A percentile compares a stretch with the other conserved stretches of the same genome.
These are phyloP conservation scores for Monocercomonoides exilis DNA, from an alignment of 78 protist genomes.

Conservation along the genomic window DNA sequence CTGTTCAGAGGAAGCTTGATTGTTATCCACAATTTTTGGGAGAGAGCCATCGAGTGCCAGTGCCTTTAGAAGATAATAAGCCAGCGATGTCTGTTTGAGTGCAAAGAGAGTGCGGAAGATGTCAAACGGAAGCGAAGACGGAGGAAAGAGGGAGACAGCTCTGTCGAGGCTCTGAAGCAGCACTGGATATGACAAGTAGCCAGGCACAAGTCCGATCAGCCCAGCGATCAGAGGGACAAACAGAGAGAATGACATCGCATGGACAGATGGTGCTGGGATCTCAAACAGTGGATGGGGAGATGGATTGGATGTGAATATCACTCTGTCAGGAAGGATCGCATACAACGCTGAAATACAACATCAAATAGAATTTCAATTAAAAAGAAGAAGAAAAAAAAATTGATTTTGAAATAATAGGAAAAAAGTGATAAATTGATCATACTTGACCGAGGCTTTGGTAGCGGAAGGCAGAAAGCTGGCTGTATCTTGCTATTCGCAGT, in stretches of 20 bases:
- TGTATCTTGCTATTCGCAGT: background rate
- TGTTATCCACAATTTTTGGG: no score
- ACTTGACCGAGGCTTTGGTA: background rate
- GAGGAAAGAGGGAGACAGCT: background rate
- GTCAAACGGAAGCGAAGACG: background rate
- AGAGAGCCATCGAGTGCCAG: no score
- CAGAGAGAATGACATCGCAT: background rate
- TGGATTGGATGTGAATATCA: background rate
- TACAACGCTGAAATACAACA: background rate
- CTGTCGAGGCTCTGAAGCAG: background rate
- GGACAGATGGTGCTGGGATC: background rate
- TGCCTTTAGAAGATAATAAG: background rate
- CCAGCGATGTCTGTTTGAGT: background rate
- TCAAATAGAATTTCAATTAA: no score
- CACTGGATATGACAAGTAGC: background rate
- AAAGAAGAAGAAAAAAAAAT: no score
- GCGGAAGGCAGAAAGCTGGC: background rate
- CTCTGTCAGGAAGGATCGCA: background rate
- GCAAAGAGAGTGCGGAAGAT: background rate
- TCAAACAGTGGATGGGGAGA: background rate
- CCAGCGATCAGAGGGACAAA: background rate
- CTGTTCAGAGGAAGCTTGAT: no score
- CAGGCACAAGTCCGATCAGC: background rate
- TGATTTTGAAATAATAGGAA: no score
- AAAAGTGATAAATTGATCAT: background rate